phyloP scores from a whole-genome alignment of 768 basidiomycete species.

The Pisolithus tinctorius region DNA sequence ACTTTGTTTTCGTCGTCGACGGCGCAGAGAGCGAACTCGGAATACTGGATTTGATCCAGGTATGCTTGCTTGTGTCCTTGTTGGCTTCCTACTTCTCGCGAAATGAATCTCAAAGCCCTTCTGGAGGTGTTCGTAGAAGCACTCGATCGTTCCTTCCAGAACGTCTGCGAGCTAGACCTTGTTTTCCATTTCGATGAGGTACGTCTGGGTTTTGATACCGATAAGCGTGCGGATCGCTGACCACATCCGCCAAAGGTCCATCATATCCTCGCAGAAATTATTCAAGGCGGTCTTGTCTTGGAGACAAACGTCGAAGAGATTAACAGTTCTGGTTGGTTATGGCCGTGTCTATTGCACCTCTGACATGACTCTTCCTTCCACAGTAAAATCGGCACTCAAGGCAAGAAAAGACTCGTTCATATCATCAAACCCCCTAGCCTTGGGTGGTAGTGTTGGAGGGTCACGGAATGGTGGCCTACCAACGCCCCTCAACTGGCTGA shows the following conservation, averaged over 20 bases:
- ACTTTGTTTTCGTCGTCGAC: constrained; percentile 97
- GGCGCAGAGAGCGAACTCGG: constrained; percentile 95
- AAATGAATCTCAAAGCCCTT: constrained; percentile 2
- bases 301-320: constrained; percentile 93
- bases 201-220: constrained; percentile 10
- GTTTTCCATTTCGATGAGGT: constrained; percentile 99
- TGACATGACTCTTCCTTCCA: constrained; percentile 9
- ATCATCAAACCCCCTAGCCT: constrained; percentile 76
- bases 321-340: constrained; percentile 53
- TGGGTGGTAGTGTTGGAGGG: constrained; percentile 57
- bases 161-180: constrained; percentile 96
- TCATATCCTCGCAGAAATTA: constrained; percentile 91
- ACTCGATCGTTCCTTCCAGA: constrained; percentile 92
- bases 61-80: constrained; percentile 28
- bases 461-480: constrained; percentile 55
- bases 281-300: constrained; percentile 93
- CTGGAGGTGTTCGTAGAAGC: constrained; percentile 89
- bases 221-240: constrained; percentile 1
- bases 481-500: constrained; percentile 75
- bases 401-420: constrained; percentile 72
- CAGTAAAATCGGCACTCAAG: constrained; percentile 66
- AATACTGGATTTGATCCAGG: constrained; percentile 94
- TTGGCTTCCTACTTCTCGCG: neutral
- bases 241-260: constrained; percentile 58
- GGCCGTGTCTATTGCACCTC: constrained; percentile 1